phyloP scores from a whole-genome alignment of 2,329 filamentous ascomycete genomes.

The Colletotrichum godetiae region DNA sequence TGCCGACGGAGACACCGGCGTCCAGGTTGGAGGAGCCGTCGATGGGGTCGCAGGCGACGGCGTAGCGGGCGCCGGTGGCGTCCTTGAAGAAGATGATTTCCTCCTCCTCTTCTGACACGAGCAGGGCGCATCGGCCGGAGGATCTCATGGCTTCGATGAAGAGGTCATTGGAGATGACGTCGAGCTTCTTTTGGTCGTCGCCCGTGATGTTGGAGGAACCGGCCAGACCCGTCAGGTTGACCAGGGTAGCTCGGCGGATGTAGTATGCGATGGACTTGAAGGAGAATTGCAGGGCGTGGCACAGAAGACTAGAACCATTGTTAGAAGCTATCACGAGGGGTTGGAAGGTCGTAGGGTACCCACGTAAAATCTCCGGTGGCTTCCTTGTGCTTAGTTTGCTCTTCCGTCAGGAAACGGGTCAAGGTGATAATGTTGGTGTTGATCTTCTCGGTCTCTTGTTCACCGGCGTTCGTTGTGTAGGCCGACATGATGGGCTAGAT shows the following conservation, averaged over 20 bases:
- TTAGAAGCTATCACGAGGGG: not conserved
- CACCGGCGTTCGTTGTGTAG: conserved; percentile 50
- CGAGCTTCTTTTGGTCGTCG: conserved; percentile 99
- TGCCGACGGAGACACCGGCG: conserved; percentile 96
- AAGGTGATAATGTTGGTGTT: conserved; percentile 97
- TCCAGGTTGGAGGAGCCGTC: conserved; percentile 98
- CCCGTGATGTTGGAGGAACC: conserved; percentile 95
- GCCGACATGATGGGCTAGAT: conserved; percentile 32
- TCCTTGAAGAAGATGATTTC: conserved; percentile 88
- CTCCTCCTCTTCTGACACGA: conserved; percentile 99
- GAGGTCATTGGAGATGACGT: conserved; percentile 98
- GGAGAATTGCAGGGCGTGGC: conserved; percentile 97
- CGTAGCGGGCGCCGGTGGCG: conserved; percentile 83
- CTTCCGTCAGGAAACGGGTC: conserved; percentile 94
- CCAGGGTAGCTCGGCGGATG: conserved; percentile 93
- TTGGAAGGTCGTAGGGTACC: conserved; percentile 45
- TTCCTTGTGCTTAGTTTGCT: conserved; percentile 92
- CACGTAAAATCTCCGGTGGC: conserved; percentile 99
- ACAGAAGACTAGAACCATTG: conserved; percentile 76
- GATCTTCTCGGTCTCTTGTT: conserved; percentile 77
- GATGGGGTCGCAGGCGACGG: conserved; percentile 96
- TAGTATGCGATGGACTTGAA: conserved; percentile 99
- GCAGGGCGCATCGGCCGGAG: conserved; percentile 87
- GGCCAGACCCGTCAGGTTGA: conserved; percentile 94
- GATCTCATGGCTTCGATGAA: conserved; percentile 96